Evolutionary conservation across 1,284 basidiomycete genomes (phyloP), one percentile per base, ranked within the genome.

Genomic region (Anthracocystis walkeri): DNA sequence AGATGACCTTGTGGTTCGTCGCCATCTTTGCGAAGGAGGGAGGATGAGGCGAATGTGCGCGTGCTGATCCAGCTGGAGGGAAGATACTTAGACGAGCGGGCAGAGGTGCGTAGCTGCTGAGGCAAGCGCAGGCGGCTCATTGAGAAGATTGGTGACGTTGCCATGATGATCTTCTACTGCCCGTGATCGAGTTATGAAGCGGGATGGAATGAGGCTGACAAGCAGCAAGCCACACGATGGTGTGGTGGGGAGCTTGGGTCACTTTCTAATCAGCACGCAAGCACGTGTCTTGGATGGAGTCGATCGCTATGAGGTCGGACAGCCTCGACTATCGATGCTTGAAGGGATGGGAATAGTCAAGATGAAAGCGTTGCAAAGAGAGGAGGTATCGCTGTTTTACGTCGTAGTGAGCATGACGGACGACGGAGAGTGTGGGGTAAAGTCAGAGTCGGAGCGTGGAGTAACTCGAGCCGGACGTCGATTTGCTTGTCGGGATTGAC

Each of bases 1-100:
- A 82, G 60, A 51, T 80, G 73, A 7, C 77, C 79, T 54, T 76
- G 74, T 21, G 74, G 64, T 49, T 66, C 58, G 57, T 70, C 60
- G 29, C 73, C 73, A 16, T 75, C 72, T 38, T 69, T 68, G 50
- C 55, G 54, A 3, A 40, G 40, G 5, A 55, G 54, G 4, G 58
- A 53, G 6, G 58, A 55, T 14, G 56, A 64, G 14, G 60, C 70
- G 18, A 63, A 67, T 7, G 63, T 31, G 21, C 64, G 69, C 4
- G 51, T 25, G 41, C 21, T 38, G 29, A 11, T 6, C 18, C 23
- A 2, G 40, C 42, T 4, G 5, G 18, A 3, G 5, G 29, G 8
- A 29, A 29, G 29, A 8, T 23, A 16, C 11, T 4, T 16, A 1
- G 6, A 18, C 10, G 49, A 18, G 16, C 35, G 42, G 4, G 21